Conservation (phyloP, 139 green algal genomes). For the Diplosphaera chodatii region DNA sequence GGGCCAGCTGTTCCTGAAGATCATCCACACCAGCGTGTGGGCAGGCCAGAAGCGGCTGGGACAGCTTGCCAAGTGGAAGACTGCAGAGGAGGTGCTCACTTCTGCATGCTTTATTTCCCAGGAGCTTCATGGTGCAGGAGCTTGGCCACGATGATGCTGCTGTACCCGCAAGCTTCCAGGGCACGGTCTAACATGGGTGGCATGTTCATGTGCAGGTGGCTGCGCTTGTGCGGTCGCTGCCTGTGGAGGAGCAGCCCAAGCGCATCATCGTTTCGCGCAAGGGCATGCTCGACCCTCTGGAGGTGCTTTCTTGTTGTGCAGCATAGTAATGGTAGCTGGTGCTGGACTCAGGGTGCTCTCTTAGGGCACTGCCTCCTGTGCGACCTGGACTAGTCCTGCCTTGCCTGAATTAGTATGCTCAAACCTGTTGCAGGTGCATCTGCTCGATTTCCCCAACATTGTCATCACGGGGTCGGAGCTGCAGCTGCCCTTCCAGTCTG, state of each 20-base stretch:
- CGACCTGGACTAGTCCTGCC: no score
- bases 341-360: no score
- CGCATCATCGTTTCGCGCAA: slow-evolving; percentile 99
- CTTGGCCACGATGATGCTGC: no score
- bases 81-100: slow-evolving; percentile 87
- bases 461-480: slow-evolving; percentile 99
- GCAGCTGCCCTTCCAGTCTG: slow-evolving; percentile 97
- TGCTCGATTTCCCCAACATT: slow-evolving; percentile 99
- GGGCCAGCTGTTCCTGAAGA: slow-evolving; percentile 97
- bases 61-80: slow-evolving; percentile 99
- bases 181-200: no score
- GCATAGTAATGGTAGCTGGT: no score
- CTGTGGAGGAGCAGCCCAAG: slow-evolving; percentile 99
- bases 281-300: slow-evolving; percentile 98
- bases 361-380: no score
- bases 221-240: slow-evolving; percentile 89
- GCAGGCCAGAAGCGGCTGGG: slow-evolving; percentile 97
- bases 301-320: slow-evolving; percentile 53
- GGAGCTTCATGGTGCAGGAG: no score
- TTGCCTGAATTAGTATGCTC: no score
- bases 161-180: no score
- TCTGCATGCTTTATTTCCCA: neutral
- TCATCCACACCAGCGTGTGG: slow-evolving; percentile 96
- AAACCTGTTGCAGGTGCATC: slow-evolving; percentile 40
- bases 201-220: slow-evolving; percentile 61